Conservation (phyloP, 495 filamentous ascomycete species). For the Glarea lozoyensis region DNA sequence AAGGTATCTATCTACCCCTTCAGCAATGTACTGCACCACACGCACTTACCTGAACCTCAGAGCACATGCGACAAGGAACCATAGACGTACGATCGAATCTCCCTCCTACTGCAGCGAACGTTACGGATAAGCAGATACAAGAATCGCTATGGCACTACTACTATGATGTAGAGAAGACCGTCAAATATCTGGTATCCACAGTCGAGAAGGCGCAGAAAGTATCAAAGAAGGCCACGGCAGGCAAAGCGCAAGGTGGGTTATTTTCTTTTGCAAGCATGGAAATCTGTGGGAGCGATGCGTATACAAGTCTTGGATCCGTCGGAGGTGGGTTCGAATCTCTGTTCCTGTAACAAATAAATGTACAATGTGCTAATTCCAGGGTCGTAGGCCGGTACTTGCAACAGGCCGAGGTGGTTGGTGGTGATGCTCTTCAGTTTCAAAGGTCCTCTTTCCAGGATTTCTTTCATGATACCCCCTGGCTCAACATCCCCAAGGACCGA, state of each 20-base stretch:
- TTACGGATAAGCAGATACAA: constrained; percentile 66
- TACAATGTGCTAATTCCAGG: not conserved
- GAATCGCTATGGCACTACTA: constrained; percentile 95
- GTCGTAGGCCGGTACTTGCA: too few species aligned
- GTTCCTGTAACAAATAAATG: not conserved
- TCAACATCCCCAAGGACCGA: constrained; percentile 61
- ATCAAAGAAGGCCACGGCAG: constrained; percentile 33
- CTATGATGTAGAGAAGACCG: constrained; percentile 80
- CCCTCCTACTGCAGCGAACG: constrained; percentile 36
- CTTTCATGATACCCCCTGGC: constrained; percentile 84
- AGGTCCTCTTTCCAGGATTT: constrained; percentile 38
- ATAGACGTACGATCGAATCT: constrained; percentile 45
- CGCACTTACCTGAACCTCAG: constrained; percentile 14
- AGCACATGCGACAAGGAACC: constrained; percentile 48
- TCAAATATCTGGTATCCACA: constrained; percentile 65
- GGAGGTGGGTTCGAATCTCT: constrained; percentile 9
- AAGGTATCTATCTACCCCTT: constrained; percentile 27
- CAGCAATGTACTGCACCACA: constrained; percentile 15
- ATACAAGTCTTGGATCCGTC: not conserved
- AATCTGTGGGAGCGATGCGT: not conserved
- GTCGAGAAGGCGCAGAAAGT: constrained; percentile 30
- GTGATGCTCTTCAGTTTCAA: too few species aligned
- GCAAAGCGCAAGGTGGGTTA: constrained; percentile 21
- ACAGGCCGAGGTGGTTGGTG: too few species aligned
- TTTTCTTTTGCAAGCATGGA: constrained; percentile 5